These are phyloP conservation scores for Thelonectria olida DNA, from an alignment of 2,329 filamentous ascomycete genomes.

Conservation along the genomic window DNA sequence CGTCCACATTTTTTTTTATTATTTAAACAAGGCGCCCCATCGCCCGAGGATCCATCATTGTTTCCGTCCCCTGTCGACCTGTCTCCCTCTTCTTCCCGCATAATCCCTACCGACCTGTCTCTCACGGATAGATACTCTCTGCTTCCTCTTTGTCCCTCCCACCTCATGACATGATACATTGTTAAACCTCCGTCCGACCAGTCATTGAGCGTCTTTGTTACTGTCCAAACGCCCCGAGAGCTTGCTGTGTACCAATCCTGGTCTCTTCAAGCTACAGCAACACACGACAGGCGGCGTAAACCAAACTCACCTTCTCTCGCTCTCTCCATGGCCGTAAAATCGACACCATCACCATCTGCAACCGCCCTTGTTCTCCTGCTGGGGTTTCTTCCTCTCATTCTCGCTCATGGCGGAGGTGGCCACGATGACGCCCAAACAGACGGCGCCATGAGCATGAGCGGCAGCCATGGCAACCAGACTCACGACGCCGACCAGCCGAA, in stretches of 20 bases:
- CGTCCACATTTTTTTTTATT: background rate
- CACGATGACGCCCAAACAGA: conserved; percentile 21
- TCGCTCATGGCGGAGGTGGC: conserved; percentile 32
- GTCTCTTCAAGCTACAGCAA: background rate
- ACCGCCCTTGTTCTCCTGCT: conserved; percentile 20
- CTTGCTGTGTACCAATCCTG: no score
- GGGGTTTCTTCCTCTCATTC: conserved; percentile 27
- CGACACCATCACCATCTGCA: background rate
- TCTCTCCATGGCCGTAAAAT: conserved; percentile 11
- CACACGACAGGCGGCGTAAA: no score
- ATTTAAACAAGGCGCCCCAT: background rate
- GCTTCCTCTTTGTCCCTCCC: no score
- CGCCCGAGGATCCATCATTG: background rate
- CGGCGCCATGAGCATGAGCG: conserved; percentile 2
- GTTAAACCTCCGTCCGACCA: no score
- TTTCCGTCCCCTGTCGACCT: background rate
- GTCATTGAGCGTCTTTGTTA: background rate
- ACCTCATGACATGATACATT: background rate
- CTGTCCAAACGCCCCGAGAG: no score
- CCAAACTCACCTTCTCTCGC: background rate
- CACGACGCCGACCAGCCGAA: conserved; percentile 35
- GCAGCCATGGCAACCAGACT: conserved; percentile 17
- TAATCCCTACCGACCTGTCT: no score
- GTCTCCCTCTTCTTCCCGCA: background rate
- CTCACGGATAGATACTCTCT: no score